These are phyloP conservation scores for Didymella sp. DNA, from an alignment of 2,329 filamentous ascomycete species.

Conservation along the genomic window DNA sequence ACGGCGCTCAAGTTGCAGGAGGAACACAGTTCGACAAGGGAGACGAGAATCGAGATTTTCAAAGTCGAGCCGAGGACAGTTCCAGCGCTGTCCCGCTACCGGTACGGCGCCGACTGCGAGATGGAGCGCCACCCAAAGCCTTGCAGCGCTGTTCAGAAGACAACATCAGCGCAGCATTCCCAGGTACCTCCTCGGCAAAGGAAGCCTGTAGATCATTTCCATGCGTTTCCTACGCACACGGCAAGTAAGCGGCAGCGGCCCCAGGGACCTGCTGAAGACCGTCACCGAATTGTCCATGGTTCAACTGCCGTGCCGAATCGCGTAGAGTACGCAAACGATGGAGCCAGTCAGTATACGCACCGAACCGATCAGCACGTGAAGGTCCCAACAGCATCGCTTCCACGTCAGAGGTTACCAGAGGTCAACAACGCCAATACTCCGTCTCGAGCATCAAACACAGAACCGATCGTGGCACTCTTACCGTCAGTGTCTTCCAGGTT, in stretches of 20 bases:
- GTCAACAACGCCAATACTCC: background rate
- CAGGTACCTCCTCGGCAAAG: background rate
- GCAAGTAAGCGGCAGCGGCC: background rate
- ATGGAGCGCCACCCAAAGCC: background rate
- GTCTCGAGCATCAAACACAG: background rate
- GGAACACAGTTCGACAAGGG: background rate
- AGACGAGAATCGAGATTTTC: background rate
- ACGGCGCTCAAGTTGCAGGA: background rate
- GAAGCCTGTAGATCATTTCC: background rate
- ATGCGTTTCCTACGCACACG: background rate
- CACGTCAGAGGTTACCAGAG: background rate
- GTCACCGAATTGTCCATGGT: background rate
- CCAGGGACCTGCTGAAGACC: background rate
- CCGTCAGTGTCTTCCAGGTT: background rate
- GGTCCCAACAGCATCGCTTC: background rate
- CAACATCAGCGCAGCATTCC: background rate
- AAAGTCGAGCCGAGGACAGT: background rate
- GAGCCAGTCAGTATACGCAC: background rate
- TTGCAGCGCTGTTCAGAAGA: background rate
- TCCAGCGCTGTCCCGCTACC: conserved; percentile 12
- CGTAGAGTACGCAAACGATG: background rate
- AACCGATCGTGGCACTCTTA: background rate
- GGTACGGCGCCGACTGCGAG: conserved; percentile 11
- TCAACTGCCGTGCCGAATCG: background rate
- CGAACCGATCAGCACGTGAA: background rate